Evolutionary conservation across 2,329 filamentous ascomycete genomes (phyloP).

Genomic region (Catunica adiposa): DNA sequence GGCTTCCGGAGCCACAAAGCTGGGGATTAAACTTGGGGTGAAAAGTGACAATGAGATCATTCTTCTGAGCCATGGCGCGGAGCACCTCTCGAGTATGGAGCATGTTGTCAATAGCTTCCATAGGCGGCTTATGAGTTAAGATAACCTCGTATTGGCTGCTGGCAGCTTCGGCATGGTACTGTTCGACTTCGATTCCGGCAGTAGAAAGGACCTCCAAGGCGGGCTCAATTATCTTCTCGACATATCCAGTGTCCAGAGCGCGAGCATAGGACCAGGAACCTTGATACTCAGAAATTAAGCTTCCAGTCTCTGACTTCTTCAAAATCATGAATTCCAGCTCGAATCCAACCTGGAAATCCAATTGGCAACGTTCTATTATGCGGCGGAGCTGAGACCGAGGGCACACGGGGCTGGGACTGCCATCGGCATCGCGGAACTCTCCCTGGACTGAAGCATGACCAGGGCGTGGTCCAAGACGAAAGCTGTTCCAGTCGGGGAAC

Average conservation of each 20-base stretch:
- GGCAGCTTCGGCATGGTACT: constrained; percentile 59
- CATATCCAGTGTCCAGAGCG: constrained; percentile 13
- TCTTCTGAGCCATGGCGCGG: constrained; percentile 41
- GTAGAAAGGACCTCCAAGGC: constrained; percentile 43
- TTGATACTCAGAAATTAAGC: constrained; percentile 46
- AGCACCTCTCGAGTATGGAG: constrained; percentile 57
- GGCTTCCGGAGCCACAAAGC: constrained; percentile 46
- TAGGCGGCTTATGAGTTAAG: constrained; percentile 42
- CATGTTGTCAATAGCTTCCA: constrained; percentile 55
- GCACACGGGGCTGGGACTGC: constrained; percentile 36
- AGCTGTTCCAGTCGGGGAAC: constrained; percentile 46
- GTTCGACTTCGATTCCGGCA: constrained; percentile 50
- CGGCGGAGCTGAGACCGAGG: constrained; percentile 47
- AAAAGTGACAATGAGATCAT: constrained; percentile 51
- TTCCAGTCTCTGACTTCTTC: not conserved
- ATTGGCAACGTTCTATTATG: constrained; percentile 24
- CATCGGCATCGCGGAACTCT: constrained; percentile 42
- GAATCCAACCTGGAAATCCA: constrained; percentile 52
- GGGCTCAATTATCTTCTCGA: constrained; percentile 45
- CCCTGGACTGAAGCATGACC: constrained; percentile 50
- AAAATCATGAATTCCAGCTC: constrained; percentile 45
- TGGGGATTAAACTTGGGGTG: constrained; percentile 51
- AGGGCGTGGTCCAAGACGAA: constrained; percentile 41
- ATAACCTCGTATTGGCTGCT: constrained; percentile 65
- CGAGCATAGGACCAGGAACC: constrained; percentile 26